A percentile compares a stretch with the other conserved stretches of the same genome.
phyloP scores from a whole-genome alignment of 345 rosid species.

The Moringa oleifera region DNA sequence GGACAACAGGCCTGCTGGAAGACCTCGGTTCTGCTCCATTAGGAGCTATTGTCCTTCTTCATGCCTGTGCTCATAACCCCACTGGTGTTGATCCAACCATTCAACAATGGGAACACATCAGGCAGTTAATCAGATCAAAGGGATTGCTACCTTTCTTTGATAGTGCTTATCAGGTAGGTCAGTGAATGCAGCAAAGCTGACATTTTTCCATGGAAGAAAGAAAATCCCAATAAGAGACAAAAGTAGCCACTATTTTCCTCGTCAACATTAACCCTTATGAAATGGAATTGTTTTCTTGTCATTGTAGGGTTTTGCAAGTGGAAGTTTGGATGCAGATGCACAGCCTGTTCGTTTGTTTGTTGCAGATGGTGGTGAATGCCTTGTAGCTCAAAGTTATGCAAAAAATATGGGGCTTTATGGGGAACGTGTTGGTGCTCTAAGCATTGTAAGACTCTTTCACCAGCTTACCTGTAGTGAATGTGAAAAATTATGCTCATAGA shows the following conservation, averaged over 20 bases:
- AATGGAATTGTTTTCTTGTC: conserved; percentile 2
- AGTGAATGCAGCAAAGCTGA: not conserved
- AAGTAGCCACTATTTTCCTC: no score
- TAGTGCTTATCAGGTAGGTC: conserved; percentile 84
- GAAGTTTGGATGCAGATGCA: conserved; percentile 78
- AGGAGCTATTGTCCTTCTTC: conserved; percentile 85
- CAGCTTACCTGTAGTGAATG: not conserved
- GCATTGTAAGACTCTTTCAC: conserved; percentile 59
- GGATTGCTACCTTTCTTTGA: conserved; percentile 86
- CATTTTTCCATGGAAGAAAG: not conserved
- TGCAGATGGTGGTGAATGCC: conserved; percentile 88
- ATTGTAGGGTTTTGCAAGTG: conserved; percentile 83
- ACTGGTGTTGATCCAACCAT: conserved; percentile 92
- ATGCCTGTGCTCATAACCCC: conserved; percentile 99
- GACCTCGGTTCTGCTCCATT: conserved; percentile 86
- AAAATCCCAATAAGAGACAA: no score
- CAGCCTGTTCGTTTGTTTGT: conserved; percentile 71
- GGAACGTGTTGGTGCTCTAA: conserved; percentile 94
- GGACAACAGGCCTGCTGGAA: conserved; percentile 57
- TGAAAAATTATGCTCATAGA: not conserved
- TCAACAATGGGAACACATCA: conserved; percentile 87
- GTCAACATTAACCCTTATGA: not conserved
- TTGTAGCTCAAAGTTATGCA: conserved; percentile 83
- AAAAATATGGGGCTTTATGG: conserved; percentile 96
- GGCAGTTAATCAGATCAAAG: conserved; percentile 71